Evolutionary conservation across 768 basidiomycete species (phyloP).

Genomic region (Psilocybe azurescens): DNA sequence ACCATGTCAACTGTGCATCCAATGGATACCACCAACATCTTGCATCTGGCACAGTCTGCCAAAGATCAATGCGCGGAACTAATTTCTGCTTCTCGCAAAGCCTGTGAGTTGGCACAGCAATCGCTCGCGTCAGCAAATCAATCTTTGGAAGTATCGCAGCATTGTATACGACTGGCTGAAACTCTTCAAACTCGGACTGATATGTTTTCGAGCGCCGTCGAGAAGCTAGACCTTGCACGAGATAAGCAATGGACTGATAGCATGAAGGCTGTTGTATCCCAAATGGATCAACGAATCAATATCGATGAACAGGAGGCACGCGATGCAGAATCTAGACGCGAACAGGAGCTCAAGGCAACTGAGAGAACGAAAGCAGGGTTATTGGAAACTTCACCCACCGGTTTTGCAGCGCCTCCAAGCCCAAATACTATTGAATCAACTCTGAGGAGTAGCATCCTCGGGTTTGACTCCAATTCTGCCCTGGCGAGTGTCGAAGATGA

Average conservation of each 20-base stretch:
- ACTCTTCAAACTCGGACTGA: conserved; percentile 25
- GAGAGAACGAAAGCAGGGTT: neutral
- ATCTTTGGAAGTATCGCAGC: conserved; percentile 31
- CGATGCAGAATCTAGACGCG: conserved; percentile 6
- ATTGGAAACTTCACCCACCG: neutral
- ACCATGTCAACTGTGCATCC: conserved; percentile 26
- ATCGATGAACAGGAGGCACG: conserved; percentile 7
- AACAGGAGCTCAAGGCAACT: neutral
- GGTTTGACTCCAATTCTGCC: neutral
- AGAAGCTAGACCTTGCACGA: conserved; percentile 15
- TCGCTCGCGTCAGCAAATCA: conserved; percentile 32
- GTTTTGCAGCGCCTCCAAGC: neutral
- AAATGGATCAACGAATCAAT: conserved; percentile 11
- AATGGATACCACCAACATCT: conserved; percentile 21
- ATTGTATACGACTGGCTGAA: conserved; percentile 29
- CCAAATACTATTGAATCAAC: neutral
- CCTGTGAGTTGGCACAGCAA: conserved; percentile 34
- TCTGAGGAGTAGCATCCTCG: neutral
- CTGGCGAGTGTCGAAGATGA: conserved; percentile 7
- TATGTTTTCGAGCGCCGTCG: conserved; percentile 29
- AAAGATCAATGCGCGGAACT: conserved; percentile 29
- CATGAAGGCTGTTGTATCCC: neutral
- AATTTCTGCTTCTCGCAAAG: conserved; percentile 30
- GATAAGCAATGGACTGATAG: conserved; percentile 12
- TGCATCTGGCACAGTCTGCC: conserved; percentile 28